These are phyloP conservation scores for Achaetomiella virescens DNA, from an alignment of 495 filamentous ascomycete genomes.

Conservation along the genomic window DNA sequence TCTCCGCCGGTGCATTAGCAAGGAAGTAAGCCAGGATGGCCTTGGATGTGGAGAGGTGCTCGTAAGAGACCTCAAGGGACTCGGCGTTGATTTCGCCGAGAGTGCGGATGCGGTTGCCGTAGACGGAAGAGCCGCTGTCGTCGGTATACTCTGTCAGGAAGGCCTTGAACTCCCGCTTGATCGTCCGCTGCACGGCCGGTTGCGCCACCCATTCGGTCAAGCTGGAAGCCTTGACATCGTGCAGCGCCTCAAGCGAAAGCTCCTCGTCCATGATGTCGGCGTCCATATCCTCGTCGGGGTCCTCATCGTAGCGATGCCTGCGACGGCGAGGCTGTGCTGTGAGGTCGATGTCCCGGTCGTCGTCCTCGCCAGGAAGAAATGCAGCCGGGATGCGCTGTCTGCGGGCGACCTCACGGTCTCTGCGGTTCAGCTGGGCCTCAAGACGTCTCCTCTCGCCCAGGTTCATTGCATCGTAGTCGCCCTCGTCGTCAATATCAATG, in stretches of 20 bases:
- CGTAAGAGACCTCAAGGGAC: constrained; percentile 91
- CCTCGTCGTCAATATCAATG: constrained; percentile 46
- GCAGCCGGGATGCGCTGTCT: constrained; percentile 72
- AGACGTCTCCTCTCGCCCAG: constrained; percentile 83
- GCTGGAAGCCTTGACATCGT: constrained; percentile 89
- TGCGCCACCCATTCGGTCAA: constrained; percentile 92
- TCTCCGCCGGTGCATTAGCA: constrained; percentile 88
- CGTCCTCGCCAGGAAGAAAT: constrained; percentile 84
- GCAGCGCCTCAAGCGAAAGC: constrained; percentile 81
- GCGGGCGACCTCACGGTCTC: constrained; percentile 74
- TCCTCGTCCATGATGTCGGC: constrained; percentile 92
- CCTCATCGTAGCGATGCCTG: constrained; percentile 87
- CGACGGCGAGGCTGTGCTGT: constrained; percentile 73
- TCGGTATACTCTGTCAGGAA: constrained; percentile 97
- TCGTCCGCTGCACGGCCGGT: constrained; percentile 83
- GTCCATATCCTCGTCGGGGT: constrained; percentile 83
- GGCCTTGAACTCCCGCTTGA: constrained; percentile 92
- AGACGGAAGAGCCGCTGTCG: constrained; percentile 78
- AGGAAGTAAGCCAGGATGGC: constrained; percentile 98
- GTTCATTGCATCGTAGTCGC: constrained; percentile 62
- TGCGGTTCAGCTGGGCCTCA: constrained; percentile 72
- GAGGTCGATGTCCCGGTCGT: constrained; percentile 75
- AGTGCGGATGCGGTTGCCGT: constrained; percentile 85
- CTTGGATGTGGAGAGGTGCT: constrained; percentile 80
- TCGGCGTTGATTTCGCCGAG: constrained; percentile 96